These are phyloP conservation scores for Leishmania lainsoni DNA, from an alignment of 208 protist genomes.

Conservation along the genomic window DNA sequence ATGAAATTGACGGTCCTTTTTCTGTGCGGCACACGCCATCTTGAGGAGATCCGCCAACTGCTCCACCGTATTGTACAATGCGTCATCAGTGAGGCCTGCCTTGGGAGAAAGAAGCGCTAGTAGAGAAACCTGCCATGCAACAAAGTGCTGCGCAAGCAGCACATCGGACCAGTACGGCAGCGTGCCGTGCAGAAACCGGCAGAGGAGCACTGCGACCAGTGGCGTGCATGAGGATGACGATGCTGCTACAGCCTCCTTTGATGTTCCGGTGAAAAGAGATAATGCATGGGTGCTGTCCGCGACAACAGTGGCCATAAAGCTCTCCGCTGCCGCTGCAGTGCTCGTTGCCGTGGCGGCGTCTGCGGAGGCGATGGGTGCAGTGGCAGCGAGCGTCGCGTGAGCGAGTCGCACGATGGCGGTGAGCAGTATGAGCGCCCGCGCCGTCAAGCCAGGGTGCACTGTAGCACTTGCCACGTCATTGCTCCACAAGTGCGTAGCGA, in stretches of 20 bases:
- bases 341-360: not conserved
- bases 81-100: slow-evolving; percentile 20
- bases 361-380: not conserved
- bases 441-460: slow-evolving; percentile 29
- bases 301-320: slow-evolving; percentile 4
- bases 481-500: slow-evolving; percentile 40
- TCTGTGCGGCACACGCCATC: not conserved
- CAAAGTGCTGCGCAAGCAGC: slow-evolving; percentile 23
- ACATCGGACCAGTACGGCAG: slow-evolving; percentile 14
- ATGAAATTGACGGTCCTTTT: not conserved
- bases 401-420: slow-evolving; percentile 34
- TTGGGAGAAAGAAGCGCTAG: slow-evolving; percentile 24
- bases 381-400: not conserved
- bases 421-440: slow-evolving; percentile 53
- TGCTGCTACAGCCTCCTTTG: slow-evolving; percentile 1
- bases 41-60: slow-evolving; percentile 25
- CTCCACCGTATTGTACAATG: slow-evolving; percentile 25
- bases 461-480: slow-evolving; percentile 28
- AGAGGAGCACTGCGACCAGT: slow-evolving; percentile 32
- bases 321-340: not conserved
- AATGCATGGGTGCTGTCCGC: slow-evolving; percentile 10
- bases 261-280: slow-evolving; percentile 7
- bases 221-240: slow-evolving; percentile 42
- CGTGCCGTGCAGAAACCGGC: slow-evolving; percentile 24
- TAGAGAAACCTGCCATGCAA: slow-evolving; percentile 13